These are phyloP conservation scores for Didymella exigua DNA, from an alignment of 2,329 filamentous ascomycete genomes.

Conservation along the genomic window DNA sequence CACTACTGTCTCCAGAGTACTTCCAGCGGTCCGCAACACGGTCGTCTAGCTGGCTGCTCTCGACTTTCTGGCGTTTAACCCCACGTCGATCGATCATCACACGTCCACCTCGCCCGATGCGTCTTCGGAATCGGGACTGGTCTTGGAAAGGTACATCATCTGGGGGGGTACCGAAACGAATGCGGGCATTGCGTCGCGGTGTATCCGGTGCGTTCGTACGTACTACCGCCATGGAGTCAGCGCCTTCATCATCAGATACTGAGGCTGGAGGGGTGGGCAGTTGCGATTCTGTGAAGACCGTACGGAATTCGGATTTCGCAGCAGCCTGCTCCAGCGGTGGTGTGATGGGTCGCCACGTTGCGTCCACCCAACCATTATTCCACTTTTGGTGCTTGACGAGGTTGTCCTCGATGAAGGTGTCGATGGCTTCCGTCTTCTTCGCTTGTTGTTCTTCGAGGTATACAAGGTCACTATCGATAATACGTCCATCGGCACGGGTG, in stretches of 20 bases:
- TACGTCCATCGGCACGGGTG: conserved; percentile 70
- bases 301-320: conserved; percentile 47
- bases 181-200: conserved; percentile 35
- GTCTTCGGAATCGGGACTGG: conserved; percentile 75
- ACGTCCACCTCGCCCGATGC: conserved; percentile 82
- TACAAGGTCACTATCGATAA: conserved; percentile 76
- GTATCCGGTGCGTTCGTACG: conserved; percentile 36
- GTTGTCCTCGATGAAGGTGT: conserved; percentile 82
- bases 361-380: conserved; percentile 88
- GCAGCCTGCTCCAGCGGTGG: conserved; percentile 66
- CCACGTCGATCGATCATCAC: conserved; percentile 87
- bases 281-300: conserved; percentile 46
- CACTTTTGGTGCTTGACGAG: conserved; percentile 87
- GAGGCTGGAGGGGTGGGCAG: conserved; percentile 57
- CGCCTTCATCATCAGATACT: conserved; percentile 51
- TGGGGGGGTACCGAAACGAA: conserved; percentile 48
- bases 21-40: conserved; percentile 65
- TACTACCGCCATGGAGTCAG: conserved; percentile 47
- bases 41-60: conserved; percentile 32
- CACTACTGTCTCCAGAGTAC: conserved; percentile 84
- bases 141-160: conserved; percentile 47
- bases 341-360: conserved; percentile 83
- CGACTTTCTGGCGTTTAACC: conserved; percentile 57
- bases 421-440: conserved; percentile 81
- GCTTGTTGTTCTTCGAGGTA: conserved; percentile 76